These are phyloP conservation scores for Pseudonitzschia multiseries DNA, from an alignment of 108 stramenopile species.

Conservation along the genomic window DNA sequence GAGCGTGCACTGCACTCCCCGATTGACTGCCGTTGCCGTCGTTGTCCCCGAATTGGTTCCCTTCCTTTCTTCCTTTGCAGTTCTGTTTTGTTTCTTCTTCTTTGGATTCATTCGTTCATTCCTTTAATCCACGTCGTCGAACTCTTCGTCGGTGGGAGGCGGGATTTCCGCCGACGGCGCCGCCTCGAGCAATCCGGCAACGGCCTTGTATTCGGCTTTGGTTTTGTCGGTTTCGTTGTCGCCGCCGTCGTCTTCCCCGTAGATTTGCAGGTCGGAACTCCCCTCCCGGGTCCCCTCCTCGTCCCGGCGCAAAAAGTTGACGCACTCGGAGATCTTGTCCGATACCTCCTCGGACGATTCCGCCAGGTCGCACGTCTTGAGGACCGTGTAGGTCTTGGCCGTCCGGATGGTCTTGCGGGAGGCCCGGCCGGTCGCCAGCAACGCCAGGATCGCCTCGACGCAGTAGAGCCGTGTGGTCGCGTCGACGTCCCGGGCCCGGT, in stretches of 20 bases:
- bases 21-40: no score
- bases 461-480: conserved; percentile 50
- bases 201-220: neutral
- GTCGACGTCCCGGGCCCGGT: conserved; percentile 77
- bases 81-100: neutral
- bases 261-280: conserved; percentile 65
- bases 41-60: no score
- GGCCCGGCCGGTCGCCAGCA: conserved; percentile 71
- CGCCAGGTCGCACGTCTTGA: conserved; percentile 84
- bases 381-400: conserved; percentile 65
- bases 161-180: neutral
- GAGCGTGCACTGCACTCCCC: no score
- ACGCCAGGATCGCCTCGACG: conserved; percentile 70
- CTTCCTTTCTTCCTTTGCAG: no score
- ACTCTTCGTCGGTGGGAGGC: neutral
- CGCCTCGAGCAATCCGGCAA: neutral
- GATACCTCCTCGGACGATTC: conserved; percentile 83
- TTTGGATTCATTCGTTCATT: neutral
- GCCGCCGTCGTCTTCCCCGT: neutral
- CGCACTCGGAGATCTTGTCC: conserved; percentile 83
- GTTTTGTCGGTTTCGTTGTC: neutral
- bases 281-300: conserved; percentile 85
- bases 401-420: conserved; percentile 65
- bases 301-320: conserved; percentile 84
- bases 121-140: conserved; percentile 2